Conservation (phyloP, 1,284 basidiomycete species). For the Albatrellus sp. region DNA sequence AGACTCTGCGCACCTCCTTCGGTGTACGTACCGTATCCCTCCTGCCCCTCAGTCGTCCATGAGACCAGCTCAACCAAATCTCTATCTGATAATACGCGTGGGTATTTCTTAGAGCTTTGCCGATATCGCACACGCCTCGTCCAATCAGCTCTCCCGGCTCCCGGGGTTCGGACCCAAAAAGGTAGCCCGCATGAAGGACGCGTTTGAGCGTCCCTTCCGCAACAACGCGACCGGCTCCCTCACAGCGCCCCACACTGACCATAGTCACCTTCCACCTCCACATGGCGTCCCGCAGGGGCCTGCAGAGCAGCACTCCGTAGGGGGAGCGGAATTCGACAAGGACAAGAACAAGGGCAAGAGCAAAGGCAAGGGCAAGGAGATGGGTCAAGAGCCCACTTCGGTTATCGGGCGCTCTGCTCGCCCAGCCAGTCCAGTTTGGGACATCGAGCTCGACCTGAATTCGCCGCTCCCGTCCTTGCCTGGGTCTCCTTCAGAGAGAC, state of each 20-base stretch:
- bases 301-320: neutral
- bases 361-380: slow-evolving; percentile 11
- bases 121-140: slow-evolving; percentile 59
- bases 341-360: slow-evolving; percentile 8
- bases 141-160: slow-evolving; percentile 69
- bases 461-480: neutral
- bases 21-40: slow-evolving; percentile 49
- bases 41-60: neutral
- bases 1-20: slow-evolving; percentile 86
- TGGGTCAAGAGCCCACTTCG: slow-evolving; percentile 3
- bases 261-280: neutral
- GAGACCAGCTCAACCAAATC: slow-evolving; percentile 1
- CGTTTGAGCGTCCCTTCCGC: slow-evolving; percentile 68
- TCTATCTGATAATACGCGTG: neutral
- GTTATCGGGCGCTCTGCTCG: slow-evolving; percentile 8
- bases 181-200: slow-evolving; percentile 71
- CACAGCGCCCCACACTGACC: neutral
- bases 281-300: neutral
- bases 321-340: neutral
- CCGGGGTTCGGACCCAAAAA: slow-evolving; percentile 95
- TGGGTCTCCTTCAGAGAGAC: slow-evolving; percentile 5
- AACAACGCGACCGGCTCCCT: slow-evolving; percentile 38
- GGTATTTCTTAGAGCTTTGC: slow-evolving; percentile 67
- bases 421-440: slow-evolving; percentile 23
- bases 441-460: slow-evolving; percentile 39